Percentiles rank a stretch among this genome's conserved stretches.
These are phyloP conservation scores for Auriculariales sp. DNA, from an alignment of 768 basidiomycete species.

Conservation along the genomic window DNA sequence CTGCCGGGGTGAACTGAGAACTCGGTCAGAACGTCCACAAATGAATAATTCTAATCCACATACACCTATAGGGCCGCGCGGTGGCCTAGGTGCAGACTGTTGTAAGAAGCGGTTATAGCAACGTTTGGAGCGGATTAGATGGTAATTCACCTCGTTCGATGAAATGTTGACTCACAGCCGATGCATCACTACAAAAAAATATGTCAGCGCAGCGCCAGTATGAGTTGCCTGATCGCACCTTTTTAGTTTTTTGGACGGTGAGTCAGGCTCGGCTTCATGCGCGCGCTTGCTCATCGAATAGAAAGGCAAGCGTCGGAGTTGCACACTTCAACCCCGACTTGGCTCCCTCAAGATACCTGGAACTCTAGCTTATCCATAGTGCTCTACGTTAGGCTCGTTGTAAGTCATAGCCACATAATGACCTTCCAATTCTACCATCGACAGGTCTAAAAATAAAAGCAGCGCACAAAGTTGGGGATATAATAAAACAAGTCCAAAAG, in stretches of 20 bases:
- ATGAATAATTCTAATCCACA: background rate
- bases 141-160: conserved; percentile 61
- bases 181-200: conserved; percentile 26
- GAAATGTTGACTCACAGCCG: conserved; percentile 43
- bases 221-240: conserved; percentile 30
- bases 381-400: too few species aligned
- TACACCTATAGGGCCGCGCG: background rate
- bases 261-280: conserved; percentile 3
- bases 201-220: conserved; percentile 4
- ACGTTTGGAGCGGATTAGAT: conserved; percentile 36
- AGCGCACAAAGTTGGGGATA: too few species aligned
- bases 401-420: too few species aligned
- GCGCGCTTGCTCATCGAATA: conserved; percentile 6
- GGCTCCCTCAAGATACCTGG: too few species aligned
- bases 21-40: background rate
- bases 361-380: too few species aligned
- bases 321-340: too few species aligned
- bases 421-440: too few species aligned
- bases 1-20: conserved; percentile 34
- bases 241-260: conserved; percentile 20
- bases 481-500: too few species aligned
- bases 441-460: too few species aligned
- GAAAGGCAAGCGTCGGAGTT: too few species aligned
- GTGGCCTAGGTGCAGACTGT: conserved; percentile 27
- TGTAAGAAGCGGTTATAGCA: conserved; percentile 48